Evolutionary conservation across 2,329 filamentous ascomycete species (phyloP), one percentile per base, ranked within the genome.

Genomic region (Aspergillus sclerotialis): DNA sequence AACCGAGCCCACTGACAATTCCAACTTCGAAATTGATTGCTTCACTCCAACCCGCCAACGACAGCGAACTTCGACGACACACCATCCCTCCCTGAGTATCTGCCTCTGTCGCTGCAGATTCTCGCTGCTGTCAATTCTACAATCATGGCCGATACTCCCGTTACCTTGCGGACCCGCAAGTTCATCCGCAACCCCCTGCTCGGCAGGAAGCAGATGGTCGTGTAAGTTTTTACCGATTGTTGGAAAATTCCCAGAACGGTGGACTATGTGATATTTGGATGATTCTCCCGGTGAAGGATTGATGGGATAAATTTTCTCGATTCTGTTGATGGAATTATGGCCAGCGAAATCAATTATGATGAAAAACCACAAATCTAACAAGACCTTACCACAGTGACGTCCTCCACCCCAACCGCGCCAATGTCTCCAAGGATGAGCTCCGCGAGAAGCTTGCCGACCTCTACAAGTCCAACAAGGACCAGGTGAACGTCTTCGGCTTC

Each of bases 181-280:
- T 98, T 98, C 85, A 93, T 96, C 76, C 87, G 89, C 78, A 98
- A 98, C 82, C 86, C 92, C 70, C 87, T 98, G 66, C 83, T 98
- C 68, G 87, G 84, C 69, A 85, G 90, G 71, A 94, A 94, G 81
- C 90, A 96, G 83, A 94, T 96, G 87, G 90, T 95, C 74, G 85
- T 95, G 90, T 95, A 87, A 80, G 84, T 82, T 46, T 42, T 37
- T 42, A 40, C 33, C 31, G 32, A 39, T 19, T 43, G 29, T 24
- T 28, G 21, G 31, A 25, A 30, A 13, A 35, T 14, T 12, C 23
- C 13, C 38, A 40, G 10, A 17, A 33, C 32, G 38, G 14, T 28
- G 36, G 32, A 33, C 35, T 31, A 33, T 35, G 16, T 41, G 35
- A 32, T 37, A 34, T 24, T 24, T 18, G 9, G 21, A 32, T 13